A percentile compares a stretch with the other conserved stretches of the same genome.
These are phyloP conservation scores for Lentinula edodes DNA, from an alignment of 768 basidiomycete species.

Conservation along the genomic window DNA sequence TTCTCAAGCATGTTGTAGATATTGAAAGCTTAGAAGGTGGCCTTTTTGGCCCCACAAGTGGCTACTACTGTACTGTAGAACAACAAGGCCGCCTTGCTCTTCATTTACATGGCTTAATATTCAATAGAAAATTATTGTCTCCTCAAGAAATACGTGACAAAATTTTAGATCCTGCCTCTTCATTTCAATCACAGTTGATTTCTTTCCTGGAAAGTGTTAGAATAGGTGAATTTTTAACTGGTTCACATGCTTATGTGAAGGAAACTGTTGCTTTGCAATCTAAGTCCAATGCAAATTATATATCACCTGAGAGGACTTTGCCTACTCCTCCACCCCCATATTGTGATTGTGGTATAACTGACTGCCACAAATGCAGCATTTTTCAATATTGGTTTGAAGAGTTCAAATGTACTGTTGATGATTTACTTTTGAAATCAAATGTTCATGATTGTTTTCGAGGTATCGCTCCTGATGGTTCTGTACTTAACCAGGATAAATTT, in stretches of 20 bases:
- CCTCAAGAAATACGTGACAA: no score
- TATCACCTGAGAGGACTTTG: conserved; percentile 17
- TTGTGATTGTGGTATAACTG: not conserved
- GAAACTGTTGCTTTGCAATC: not conserved
- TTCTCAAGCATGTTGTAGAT: no score
- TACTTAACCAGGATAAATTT: not conserved
- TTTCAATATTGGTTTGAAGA: conserved; percentile 1
- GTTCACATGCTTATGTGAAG: conserved; percentile 12
- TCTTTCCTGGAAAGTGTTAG: conserved; percentile 25
- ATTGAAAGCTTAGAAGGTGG: no score
- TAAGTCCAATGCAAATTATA: conserved; percentile 5
- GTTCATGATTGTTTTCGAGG: conserved; percentile 19
- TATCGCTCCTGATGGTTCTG: conserved; percentile 11
- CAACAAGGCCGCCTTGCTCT: conserved; percentile 25
- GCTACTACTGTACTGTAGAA: conserved; percentile 35
- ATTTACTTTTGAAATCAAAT: conserved; percentile 23
- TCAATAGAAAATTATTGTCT: no score
- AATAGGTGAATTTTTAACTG: conserved; percentile 24
- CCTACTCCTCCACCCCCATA: conserved; percentile 15
- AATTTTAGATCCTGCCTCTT: not conserved
- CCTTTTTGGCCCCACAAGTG: not conserved
- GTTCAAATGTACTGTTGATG: conserved; percentile 20
- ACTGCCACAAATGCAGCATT: conserved; percentile 11
- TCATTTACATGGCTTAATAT: no score
- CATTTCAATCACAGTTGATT: conserved; percentile 21